These are phyloP conservation scores for Pseudogymnoascus sp. DNA, from an alignment of 2,329 filamentous ascomycete species.

Conservation along the genomic window DNA sequence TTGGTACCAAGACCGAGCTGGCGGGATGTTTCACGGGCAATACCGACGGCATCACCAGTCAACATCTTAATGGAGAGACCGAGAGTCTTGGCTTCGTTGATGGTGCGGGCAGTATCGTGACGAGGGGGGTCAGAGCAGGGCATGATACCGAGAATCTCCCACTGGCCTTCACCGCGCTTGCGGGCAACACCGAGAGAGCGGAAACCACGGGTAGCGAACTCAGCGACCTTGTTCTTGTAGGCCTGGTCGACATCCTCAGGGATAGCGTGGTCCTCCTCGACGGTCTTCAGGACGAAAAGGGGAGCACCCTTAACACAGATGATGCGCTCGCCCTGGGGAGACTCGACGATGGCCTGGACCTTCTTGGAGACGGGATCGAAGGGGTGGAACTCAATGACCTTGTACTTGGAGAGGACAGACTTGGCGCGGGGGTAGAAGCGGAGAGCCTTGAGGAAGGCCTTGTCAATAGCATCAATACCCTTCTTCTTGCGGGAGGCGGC, in stretches of 20 bases:
- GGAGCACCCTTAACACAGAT: conserved; percentile 88
- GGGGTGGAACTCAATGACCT: conserved; percentile 74
- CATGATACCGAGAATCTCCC: conserved; percentile 94
- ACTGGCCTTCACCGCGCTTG: conserved; percentile 72
- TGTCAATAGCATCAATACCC: conserved; percentile 91
- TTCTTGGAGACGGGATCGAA: conserved; percentile 95
- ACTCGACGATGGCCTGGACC: conserved; percentile 76
- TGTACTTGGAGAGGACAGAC: conserved; percentile 72
- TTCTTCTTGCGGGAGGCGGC: conserved; percentile 92
- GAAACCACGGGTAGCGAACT: conserved; percentile 89
- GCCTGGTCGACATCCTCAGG: conserved; percentile 69
- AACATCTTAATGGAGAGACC: conserved; percentile 94
- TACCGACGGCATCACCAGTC: conserved; percentile 89
- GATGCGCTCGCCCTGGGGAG: conserved; percentile 74
- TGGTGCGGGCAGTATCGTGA: conserved; percentile 82
- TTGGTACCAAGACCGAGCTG: conserved; percentile 89
- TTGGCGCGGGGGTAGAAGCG: conserved; percentile 78
- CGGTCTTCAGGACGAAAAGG: conserved; percentile 78
- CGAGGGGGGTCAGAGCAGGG: conserved; percentile 87
- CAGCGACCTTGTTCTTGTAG: conserved; percentile 88
- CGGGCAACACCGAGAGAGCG: conserved; percentile 88
- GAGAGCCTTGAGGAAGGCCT: conserved; percentile 84
- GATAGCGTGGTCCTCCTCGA: conserved; percentile 77
- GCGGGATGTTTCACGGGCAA: conserved; percentile 83
- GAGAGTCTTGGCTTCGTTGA: conserved; percentile 80